Evolutionary conservation across 306 rosid genomes (phyloP).

Genomic region (Vicia sativa): DNA sequence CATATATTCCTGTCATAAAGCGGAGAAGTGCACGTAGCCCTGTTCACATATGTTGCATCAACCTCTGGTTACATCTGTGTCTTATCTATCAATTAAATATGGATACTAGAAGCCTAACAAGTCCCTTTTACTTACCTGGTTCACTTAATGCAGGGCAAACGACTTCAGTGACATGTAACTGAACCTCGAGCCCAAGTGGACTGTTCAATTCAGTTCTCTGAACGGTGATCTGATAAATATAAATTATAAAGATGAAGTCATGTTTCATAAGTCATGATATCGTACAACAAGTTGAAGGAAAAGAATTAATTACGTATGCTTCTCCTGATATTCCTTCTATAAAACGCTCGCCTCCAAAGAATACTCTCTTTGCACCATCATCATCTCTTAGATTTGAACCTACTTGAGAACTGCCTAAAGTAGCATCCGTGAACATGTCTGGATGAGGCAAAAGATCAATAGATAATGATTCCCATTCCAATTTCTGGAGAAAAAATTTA

Average conservation of each 20-base stretch:
- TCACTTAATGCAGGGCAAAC: conserved; percentile 96
- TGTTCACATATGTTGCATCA: conserved; percentile 45
- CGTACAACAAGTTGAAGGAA: conserved; percentile 18
- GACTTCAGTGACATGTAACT: conserved; percentile 87
- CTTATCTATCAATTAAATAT: conserved; percentile 9
- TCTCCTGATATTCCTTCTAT: conserved; percentile 95
- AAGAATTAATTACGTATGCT: conserved; percentile 67
- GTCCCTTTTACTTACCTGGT: conserved; percentile 62
- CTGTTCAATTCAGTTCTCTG: conserved; percentile 86
- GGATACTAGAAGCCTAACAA: conserved; percentile 20
- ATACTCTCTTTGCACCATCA: conserved; percentile 94
- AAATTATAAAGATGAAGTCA: conserved; percentile 36
- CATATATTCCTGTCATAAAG: conserved; percentile 82
- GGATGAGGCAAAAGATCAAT: conserved; percentile 99
- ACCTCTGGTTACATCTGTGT: conserved; percentile 18
- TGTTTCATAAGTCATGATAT: conserved; percentile 30
- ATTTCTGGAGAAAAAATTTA: conserved; percentile 62
- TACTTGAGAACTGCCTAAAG: conserved; percentile 60
- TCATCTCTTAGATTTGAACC: conserved; percentile 75
- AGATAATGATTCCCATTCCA: conserved; percentile 95
- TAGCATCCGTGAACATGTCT: conserved; percentile 92
- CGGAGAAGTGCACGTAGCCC: conserved; percentile 98
- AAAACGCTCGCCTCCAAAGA: conserved; percentile 94
- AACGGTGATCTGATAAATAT: conserved; percentile 68
- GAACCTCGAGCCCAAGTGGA: conserved; percentile 98